A percentile compares a stretch with the other conserved stretches of the same genome.
Conservation (phyloP, 257 asterid genomes). For the Solanum bulbocastanum region DNA sequence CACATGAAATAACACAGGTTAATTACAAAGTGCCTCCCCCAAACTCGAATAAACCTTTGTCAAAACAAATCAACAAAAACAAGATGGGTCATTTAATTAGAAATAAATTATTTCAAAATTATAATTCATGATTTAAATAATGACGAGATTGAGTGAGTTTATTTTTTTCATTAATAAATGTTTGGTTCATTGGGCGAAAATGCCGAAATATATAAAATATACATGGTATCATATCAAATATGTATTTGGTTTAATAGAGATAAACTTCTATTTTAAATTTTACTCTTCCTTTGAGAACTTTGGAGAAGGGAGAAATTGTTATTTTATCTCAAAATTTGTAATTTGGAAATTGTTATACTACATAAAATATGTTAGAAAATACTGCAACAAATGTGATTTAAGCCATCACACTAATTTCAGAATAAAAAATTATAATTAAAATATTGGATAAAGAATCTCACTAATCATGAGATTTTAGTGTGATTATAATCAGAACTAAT, state of each 20-base stretch:
- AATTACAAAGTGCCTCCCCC: not conserved
- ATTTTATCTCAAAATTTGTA: not conserved
- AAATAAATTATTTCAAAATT: not conserved
- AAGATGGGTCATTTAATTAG: not conserved
- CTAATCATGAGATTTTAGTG: too few relatives aligned
- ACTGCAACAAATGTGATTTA: not conserved
- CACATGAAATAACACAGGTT: not conserved
- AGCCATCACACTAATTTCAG: not conserved
- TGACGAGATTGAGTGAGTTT: not conserved
- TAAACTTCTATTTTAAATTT: too few relatives aligned
- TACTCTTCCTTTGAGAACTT: too few relatives aligned
- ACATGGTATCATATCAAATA: not conserved
- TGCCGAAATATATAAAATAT: not conserved
- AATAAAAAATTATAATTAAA: too few relatives aligned
- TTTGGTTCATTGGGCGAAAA: not conserved
- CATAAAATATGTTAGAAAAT: not conserved
- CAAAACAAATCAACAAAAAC: not conserved
- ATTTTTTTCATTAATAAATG: not conserved
- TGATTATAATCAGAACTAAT: too few relatives aligned
- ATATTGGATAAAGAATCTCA: too few relatives aligned
- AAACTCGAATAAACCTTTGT: not conserved
- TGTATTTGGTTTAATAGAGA: not conserved
- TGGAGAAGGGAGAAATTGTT: not conserved
- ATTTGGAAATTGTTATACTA: not conserved
- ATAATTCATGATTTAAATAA: not conserved